Evolutionary conservation across 257 asterid genomes (phyloP).

Genomic region (Nicotiana sylvestris): DNA sequence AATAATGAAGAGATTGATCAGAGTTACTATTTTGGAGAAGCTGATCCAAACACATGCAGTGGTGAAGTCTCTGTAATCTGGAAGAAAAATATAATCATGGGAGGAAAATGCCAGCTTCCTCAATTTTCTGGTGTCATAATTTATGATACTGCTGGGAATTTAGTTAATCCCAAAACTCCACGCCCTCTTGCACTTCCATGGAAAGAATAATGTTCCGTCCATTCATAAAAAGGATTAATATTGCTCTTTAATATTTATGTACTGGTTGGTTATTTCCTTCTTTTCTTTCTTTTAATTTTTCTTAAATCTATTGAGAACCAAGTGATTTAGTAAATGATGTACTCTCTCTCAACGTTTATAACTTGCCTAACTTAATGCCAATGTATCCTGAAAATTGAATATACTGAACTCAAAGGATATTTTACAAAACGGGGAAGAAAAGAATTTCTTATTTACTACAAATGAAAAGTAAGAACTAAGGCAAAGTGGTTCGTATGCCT

Average conservation of each 20-base stretch:
- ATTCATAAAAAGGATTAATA: neutral
- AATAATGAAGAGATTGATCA: conserved; percentile 33
- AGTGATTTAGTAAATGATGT: neutral
- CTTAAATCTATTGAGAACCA: neutral
- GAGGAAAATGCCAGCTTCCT: conserved; percentile 82
- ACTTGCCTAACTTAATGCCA: neutral
- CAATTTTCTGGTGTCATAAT: conserved; percentile 78
- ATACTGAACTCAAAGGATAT: no score
- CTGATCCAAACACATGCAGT: conserved; percentile 38
- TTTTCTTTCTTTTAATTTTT: neutral
- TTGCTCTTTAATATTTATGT: neutral
- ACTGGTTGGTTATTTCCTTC: neutral
- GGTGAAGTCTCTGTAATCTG: conserved; percentile 54
- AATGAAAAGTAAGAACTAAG: no score
- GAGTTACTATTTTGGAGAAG: conserved; percentile 36
- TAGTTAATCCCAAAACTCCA: conserved; percentile 30
- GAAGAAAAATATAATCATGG: conserved; percentile 78
- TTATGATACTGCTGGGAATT: conserved; percentile 58
- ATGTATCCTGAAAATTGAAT: no score
- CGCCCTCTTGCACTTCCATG: conserved; percentile 39
- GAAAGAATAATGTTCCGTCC: conserved; percentile 19
- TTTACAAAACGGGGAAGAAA: no score
- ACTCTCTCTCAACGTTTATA: neutral
- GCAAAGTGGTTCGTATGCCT: no score
- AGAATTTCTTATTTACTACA: no score